A percentile compares a stretch with the other conserved stretches of the same genome.
Conservation (phyloP, 2,329 filamentous ascomycete genomes). For the Colletotrichum lini region DNA sequence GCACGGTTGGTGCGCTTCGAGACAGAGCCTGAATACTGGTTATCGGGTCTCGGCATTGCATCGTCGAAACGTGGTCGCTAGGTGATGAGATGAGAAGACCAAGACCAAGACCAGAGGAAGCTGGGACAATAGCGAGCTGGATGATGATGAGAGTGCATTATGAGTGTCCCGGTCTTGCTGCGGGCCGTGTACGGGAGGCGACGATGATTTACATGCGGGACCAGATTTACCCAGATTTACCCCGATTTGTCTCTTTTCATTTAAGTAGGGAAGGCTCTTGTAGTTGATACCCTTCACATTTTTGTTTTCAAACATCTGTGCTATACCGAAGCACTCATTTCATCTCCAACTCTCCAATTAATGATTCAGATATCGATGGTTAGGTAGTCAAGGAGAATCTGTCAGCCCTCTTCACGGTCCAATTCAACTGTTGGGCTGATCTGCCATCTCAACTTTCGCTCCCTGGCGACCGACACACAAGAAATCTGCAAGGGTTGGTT, state of each 20-base stretch:
- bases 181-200: conserved; percentile 19
- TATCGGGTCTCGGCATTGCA: not conserved
- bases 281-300: conserved; percentile 40
- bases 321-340: conserved; percentile 1
- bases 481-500: conserved; percentile 35
- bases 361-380: not conserved
- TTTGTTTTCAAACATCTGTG: conserved; percentile 3
- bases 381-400: not conserved
- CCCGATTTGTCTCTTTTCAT: not conserved
- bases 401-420: conserved; percentile 1
- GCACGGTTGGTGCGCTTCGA: not conserved
- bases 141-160: conserved; percentile 33
- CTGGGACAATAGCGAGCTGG: conserved; percentile 1
- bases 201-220: conserved; percentile 28
- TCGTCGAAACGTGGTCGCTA: conserved; percentile 7
- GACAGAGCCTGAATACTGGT: not conserved
- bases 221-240: conserved; percentile 32
- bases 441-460: conserved; percentile 41
- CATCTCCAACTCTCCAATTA: not conserved
- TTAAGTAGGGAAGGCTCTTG: conserved; percentile 29
- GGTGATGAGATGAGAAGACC: not conserved
- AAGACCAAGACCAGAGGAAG: not conserved
- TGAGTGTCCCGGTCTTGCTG: conserved; percentile 8
- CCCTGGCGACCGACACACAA: conserved; percentile 31
- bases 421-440: conserved; percentile 39